A percentile compares a stretch with the other conserved stretches of the same genome.
Conservation (phyloP, 2,329 filamentous ascomycete genomes). For the Decorospora gaudefroyi region DNA sequence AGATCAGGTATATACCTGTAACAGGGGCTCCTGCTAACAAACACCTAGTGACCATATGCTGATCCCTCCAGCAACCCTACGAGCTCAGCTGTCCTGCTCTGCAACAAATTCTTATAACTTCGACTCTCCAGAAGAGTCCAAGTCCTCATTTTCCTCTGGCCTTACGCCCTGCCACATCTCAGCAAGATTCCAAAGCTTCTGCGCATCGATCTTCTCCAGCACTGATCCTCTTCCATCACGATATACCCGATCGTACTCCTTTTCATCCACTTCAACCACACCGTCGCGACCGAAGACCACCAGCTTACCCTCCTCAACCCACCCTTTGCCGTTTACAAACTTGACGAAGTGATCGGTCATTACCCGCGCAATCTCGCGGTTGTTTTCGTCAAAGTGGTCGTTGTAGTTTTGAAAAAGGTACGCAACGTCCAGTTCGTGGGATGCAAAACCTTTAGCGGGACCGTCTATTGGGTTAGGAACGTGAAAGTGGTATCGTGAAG, state of each 20-base stretch:
- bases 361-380: constrained; percentile 12
- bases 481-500: constrained; percentile 38
- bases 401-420: constrained; percentile 37
- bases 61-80: too few relatives aligned
- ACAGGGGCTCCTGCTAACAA: too few relatives aligned
- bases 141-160: constrained; percentile 18
- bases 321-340: constrained; percentile 32
- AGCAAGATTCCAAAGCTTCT: constrained; percentile 31
- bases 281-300: constrained; percentile 28
- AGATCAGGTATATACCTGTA: too few relatives aligned
- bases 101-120: too few relatives aligned
- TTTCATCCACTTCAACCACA: constrained; percentile 16
- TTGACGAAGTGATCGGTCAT: constrained; percentile 35
- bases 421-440: constrained; percentile 41
- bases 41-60: too few relatives aligned
- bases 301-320: constrained; percentile 25
- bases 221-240: constrained; percentile 30
- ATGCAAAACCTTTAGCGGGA: constrained; percentile 23
- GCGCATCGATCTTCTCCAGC: constrained; percentile 24
- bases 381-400: constrained; percentile 18
- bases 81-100: too few relatives aligned
- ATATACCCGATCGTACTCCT: constrained; percentile 30
- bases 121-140: neutral
- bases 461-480: constrained; percentile 36
- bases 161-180: constrained; percentile 40